Evolutionary conservation across 2,329 filamentous ascomycete species (phyloP).

Genomic region (Ophiosphaerella narmari): DNA sequence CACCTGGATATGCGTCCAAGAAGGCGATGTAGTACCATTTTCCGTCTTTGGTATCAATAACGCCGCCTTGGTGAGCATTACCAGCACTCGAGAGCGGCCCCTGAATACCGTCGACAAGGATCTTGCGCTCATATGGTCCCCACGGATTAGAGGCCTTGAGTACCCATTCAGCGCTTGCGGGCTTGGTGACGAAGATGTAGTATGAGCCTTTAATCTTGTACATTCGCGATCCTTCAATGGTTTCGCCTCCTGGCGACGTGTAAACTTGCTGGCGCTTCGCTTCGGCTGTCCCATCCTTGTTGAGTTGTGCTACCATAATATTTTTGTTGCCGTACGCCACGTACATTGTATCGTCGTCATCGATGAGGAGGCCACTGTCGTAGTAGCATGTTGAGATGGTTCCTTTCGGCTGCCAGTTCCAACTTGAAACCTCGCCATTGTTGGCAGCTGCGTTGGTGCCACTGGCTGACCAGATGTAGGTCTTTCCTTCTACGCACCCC

Average conservation of each 20-base stretch:
- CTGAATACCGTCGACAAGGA: conserved; percentile 50
- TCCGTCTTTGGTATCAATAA: conserved; percentile 58
- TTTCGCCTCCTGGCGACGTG: conserved; percentile 40
- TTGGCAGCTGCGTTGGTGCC: conserved; percentile 45
- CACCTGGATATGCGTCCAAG: conserved; percentile 60
- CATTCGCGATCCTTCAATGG: conserved; percentile 60
- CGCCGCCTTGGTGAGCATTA: conserved; percentile 60
- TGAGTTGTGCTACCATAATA: conserved; percentile 58
- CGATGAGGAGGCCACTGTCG: conserved; percentile 62
- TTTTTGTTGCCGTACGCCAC: conserved; percentile 59
- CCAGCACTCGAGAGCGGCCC: conserved; percentile 54
- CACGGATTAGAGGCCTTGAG: conserved; percentile 56
- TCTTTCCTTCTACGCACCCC: conserved; percentile 58
- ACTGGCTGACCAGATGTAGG: conserved; percentile 59
- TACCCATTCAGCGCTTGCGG: conserved; percentile 54
- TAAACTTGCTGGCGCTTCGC: conserved; percentile 54
- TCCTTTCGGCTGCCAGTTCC: conserved; percentile 49
- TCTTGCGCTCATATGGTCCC: conserved; percentile 57
- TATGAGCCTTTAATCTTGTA: conserved; percentile 63
- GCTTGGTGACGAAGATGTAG: conserved; percentile 59
- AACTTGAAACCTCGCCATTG: conserved; percentile 35
- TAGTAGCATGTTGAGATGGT: conserved; percentile 58
- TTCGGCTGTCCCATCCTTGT: conserved; percentile 53
- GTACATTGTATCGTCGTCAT: conserved; percentile 64
- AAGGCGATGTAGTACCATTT: conserved; percentile 66